phyloP scores from a whole-genome alignment of 2,329 filamentous ascomycete species.

The Hawksworthiomyces lignivorus region DNA sequence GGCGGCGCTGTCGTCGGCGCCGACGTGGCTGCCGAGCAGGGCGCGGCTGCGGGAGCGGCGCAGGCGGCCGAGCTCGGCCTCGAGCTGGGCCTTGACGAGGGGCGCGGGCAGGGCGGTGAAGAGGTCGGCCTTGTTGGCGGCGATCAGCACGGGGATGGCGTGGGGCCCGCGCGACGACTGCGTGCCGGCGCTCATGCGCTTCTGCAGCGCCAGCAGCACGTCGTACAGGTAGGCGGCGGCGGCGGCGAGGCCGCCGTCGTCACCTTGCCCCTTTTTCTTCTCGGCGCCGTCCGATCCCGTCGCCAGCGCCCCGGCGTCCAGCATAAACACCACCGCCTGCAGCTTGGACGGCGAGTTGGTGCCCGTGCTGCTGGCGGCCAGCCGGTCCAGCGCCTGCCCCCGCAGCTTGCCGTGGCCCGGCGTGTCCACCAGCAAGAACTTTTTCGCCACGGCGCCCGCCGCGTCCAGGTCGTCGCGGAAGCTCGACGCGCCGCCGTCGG shows the following conservation, averaged over 20 bases:
- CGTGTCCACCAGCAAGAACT: slow-evolving; percentile 76
- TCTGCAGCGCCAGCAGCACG: slow-evolving; percentile 74
- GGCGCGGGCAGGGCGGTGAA: slow-evolving; percentile 83
- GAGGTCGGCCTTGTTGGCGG: slow-evolving; percentile 91
- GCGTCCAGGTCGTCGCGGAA: slow-evolving; percentile 50
- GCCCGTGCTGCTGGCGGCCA: slow-evolving; percentile 23
- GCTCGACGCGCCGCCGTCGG: slow-evolving; percentile 36
- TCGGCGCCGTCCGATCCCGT: slow-evolving; percentile 20
- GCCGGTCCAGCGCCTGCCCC: slow-evolving; percentile 51
- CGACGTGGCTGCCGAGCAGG: slow-evolving; percentile 73
- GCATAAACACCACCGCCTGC: slow-evolving; percentile 72
- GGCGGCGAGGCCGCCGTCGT: slow-evolving; percentile 54
- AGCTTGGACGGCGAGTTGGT: slow-evolving; percentile 34
- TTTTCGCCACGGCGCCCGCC: slow-evolving; percentile 49
- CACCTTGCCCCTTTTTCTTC: too few species aligned
- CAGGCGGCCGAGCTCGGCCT: slow-evolving; percentile 73
- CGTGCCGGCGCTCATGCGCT: slow-evolving; percentile 36
- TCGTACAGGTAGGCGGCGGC: slow-evolving; percentile 85
- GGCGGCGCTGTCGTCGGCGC: slow-evolving; percentile 43
- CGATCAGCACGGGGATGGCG: slow-evolving; percentile 68
- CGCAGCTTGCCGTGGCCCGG: slow-evolving; percentile 95
- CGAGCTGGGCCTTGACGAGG: slow-evolving; percentile 66
- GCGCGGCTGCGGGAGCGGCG: slow-evolving; percentile 71
- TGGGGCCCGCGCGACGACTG: slow-evolving; percentile 41
- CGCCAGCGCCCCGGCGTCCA: slow-evolving; percentile 70